Percentiles rank a stretch among this genome's conserved stretches.
Evolutionary conservation across 73 alveolate genomes (phyloP).

Genomic region (Blepharisma japonicum): DNA sequence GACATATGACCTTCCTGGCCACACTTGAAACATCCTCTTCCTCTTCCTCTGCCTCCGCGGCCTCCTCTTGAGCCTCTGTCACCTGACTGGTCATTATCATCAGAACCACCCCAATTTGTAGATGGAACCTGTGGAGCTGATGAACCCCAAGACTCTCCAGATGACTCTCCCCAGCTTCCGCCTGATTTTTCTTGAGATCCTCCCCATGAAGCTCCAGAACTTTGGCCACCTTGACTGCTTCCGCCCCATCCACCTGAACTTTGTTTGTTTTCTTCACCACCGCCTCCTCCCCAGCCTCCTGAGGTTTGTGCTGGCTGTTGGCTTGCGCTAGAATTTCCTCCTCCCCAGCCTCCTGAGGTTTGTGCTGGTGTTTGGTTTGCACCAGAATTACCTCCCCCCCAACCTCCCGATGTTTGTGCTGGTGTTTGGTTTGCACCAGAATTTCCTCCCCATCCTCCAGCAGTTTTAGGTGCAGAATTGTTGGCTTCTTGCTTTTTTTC

Average conservation of each 20-base stretch:
- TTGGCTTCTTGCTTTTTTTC: background rate
- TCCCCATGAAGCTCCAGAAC: slow-evolving; percentile 15
- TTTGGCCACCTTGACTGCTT: background rate
- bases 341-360: slow-evolving; percentile 10
- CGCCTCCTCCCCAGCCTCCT: slow-evolving; percentile 13
- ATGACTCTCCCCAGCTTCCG: slow-evolving; percentile 1
- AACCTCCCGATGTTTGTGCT: background rate
- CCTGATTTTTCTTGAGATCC: background rate
- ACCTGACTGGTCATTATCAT: slow-evolving; percentile 26
- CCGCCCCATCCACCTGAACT: background rate
- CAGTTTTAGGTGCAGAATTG: background rate
- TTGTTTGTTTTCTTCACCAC: background rate
- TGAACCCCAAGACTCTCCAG: background rate
- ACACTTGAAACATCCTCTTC: slow-evolving; percentile 60
- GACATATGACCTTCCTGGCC: slow-evolving; percentile 63
- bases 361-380: background rate
- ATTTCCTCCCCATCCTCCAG: slow-evolving; percentile 3
- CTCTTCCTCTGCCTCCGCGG: slow-evolving; percentile 30
- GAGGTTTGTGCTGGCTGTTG: background rate
- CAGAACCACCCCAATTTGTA: slow-evolving; percentile 20
- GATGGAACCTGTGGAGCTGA: background rate
- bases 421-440: background rate
- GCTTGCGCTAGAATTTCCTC: background rate
- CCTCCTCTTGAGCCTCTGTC: slow-evolving; percentile 34
- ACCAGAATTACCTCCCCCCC: background rate